Base-by-base conservation (phyloP, 2,329 filamentous ascomycete genomes). In the Fusarium chlamydosporum region DNA sequence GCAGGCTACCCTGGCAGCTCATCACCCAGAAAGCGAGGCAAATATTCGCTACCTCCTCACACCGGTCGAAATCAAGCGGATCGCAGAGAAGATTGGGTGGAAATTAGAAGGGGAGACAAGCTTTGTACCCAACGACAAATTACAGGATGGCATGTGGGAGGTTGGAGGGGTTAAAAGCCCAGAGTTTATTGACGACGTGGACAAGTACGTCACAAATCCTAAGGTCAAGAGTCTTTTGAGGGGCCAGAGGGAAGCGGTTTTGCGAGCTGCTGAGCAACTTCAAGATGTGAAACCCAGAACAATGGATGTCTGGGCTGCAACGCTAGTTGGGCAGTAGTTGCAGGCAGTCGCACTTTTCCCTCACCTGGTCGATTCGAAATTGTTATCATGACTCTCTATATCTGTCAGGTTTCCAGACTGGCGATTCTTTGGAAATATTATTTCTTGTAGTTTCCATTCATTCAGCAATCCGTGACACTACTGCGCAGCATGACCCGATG, bases 291-390 rank as follows among this genome's bases (percentile, higher is more conserved):
- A 46, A 4, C 12, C 56, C 8, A 48, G 27, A 15, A 64, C 61
- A 2, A 64, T 64, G 61, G 58, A 64, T 57, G 61, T 64, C 1
- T 64, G 61, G 61, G 46, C 37, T 2, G 46, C 56, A n/a, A 47
- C 41, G 2, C 16, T 62, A 3, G 10, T 43, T 4, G 4, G 8
- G 29, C 29, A 29, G 29, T 29, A 29, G 29, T 9, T 29, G 29
- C 4, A 23, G 23, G 23, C 23, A 23, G 23, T 23, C 6, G 23
- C 4, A 23, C 23, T 6, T 23, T 23, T 23, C 23, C 5, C 23
- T 23, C 23, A 23, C 23, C 23, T 23, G 23, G 23, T 23, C 23
- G 23, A 23, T 23, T 23, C 23, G 23, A 23, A 23, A 23, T 23
- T 23, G 23, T 23, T 23, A 23, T 6, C 23, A 23, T 6, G 23